phyloP scores from a whole-genome alignment of 2,329 filamentous ascomycete species.

The Colletotrichum ledebouriae region DNA sequence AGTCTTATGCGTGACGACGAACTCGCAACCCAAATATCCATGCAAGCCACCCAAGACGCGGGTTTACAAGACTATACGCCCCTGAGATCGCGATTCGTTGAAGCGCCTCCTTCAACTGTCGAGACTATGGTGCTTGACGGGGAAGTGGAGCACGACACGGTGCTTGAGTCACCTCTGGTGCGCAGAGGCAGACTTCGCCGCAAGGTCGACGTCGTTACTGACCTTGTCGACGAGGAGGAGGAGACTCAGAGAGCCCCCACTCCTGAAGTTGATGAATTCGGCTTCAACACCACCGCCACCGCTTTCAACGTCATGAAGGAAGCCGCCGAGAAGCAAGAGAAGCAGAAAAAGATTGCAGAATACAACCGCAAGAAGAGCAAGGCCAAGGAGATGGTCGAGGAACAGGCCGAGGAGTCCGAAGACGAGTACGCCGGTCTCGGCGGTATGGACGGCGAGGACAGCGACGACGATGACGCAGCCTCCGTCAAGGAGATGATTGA shows the following conservation, averaged over 20 bases:
- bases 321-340: conserved; percentile 68
- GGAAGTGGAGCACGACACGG: conserved; percentile 53
- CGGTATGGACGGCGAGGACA: conserved; percentile 89
- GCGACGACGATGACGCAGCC: conserved; percentile 78
- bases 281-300: conserved; percentile 51
- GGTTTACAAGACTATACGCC: conserved; percentile 83
- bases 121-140: conserved; percentile 74
- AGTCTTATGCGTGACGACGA: conserved; percentile 63
- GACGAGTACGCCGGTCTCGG: conserved; percentile 97
- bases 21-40: conserved; percentile 71
- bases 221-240: conserved; percentile 56
- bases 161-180: conserved; percentile 75
- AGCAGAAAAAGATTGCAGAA: conserved; percentile 62
- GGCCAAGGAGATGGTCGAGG: conserved; percentile 88
- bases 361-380: conserved; percentile 91
- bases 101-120: conserved; percentile 75
- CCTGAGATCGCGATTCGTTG: conserved; percentile 75
- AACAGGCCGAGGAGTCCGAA: conserved; percentile 96
- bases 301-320: conserved; percentile 81
- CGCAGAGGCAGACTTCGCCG: conserved; percentile 69
- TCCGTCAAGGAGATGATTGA: conserved; percentile 91
- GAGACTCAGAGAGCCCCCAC: conserved; percentile 42
- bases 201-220: conserved; percentile 56
- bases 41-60: conserved; percentile 84
- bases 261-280: conserved; percentile 51